A percentile compares a stretch with the other conserved stretches of the same genome.
Evolutionary conservation across 176 grass and related monocot genomes (phyloP).

Genomic region (Musa schizocarpa): DNA sequence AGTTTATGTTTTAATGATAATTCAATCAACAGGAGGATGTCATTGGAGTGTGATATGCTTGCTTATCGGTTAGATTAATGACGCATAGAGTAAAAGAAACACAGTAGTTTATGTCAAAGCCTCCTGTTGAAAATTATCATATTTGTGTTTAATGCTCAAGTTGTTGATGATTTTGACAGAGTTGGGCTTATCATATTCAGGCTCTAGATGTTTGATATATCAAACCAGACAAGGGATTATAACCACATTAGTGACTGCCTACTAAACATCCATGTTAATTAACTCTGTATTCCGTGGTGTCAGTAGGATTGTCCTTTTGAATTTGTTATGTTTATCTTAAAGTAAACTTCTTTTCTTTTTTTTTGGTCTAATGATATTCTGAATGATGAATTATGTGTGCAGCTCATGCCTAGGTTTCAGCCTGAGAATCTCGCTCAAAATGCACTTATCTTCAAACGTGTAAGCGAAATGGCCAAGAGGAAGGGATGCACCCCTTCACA

Average conservation of each 20-base stretch:
- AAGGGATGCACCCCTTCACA: slow-evolving; percentile 50
- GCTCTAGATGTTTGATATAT: background rate
- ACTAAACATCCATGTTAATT: background rate
- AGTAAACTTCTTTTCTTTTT: background rate
- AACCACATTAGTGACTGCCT: background rate
- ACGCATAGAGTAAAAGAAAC: too few species aligned
- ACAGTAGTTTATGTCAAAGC: too few species aligned
- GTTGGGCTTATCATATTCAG: background rate
- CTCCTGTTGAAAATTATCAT: too few species aligned
- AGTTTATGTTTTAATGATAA: background rate
- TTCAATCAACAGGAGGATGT: background rate
- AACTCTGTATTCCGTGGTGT: background rate
- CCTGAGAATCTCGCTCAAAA: slow-evolving; percentile 49
- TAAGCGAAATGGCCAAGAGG: slow-evolving; percentile 33
- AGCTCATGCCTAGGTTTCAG: slow-evolving; percentile 39
- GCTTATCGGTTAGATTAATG: too few species aligned
- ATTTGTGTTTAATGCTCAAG: too few species aligned
- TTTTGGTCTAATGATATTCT: background rate
- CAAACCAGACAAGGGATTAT: background rate
- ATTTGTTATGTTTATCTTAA: background rate
- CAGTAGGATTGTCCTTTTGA: background rate
- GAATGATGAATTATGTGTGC: background rate
- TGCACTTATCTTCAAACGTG: slow-evolving; percentile 30
- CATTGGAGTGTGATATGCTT: too few species aligned
- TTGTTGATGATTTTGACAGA: too few species aligned